A percentile compares a stretch with the other conserved stretches of the same genome.
phyloP scores from a whole-genome alignment of 768 basidiomycete genomes.

The Phanerochaete carnosa region DNA sequence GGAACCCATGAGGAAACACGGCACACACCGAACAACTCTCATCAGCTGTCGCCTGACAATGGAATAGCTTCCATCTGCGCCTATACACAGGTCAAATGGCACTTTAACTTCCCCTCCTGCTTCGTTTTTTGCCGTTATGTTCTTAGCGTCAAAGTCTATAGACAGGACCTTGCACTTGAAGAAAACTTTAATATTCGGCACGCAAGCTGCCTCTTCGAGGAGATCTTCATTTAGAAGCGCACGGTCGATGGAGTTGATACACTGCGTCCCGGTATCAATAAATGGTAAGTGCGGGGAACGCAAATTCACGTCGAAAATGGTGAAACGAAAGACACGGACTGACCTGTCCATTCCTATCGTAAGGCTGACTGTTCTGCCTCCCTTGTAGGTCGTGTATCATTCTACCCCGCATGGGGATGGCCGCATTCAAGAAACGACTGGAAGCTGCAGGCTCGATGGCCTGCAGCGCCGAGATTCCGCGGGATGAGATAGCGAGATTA shows the following conservation, averaged over 20 bases:
- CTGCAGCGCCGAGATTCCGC: constrained; percentile 86
- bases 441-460: constrained; percentile 72
- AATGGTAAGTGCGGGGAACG: constrained; percentile 20
- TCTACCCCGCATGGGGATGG: constrained; percentile 92
- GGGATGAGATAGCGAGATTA: constrained; percentile 92
- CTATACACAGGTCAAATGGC: constrained; percentile 78
- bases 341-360: constrained; percentile 88
- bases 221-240: constrained; percentile 82
- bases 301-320: constrained; percentile 2
- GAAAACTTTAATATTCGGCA: constrained; percentile 60
- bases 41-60: constrained; percentile 91
- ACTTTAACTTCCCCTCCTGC: constrained; percentile 41
- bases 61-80: constrained; percentile 94
- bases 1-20: constrained; percentile 9
- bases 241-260: constrained; percentile 92
- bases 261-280: constrained; percentile 42
- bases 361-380: constrained; percentile 75
- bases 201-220: constrained; percentile 67
- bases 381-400: constrained; percentile 87
- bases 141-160: constrained; percentile 70
- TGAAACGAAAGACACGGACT: constrained; percentile 24
- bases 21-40: constrained; percentile 80
- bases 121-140: constrained; percentile 49
- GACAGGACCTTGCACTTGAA: constrained; percentile 81
- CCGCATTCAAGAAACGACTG: constrained; percentile 66